These are phyloP conservation scores for Gracilariopsis chorda DNA, from an alignment of 23 red algal genomes.

Conservation along the genomic window DNA sequence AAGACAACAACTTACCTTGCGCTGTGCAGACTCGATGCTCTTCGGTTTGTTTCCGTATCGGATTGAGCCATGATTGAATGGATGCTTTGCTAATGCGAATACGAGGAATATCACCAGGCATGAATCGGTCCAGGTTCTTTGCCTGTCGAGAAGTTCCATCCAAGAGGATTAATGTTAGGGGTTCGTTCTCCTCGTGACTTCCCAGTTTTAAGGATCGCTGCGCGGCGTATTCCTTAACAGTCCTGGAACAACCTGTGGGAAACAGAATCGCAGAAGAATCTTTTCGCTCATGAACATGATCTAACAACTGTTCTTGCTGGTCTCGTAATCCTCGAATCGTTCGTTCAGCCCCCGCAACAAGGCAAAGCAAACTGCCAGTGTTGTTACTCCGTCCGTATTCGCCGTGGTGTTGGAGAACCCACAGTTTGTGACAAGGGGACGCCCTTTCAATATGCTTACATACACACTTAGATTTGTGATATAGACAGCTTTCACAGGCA, in stretches of 20 bases:
- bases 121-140: slow-evolving; percentile 54
- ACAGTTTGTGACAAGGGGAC: slow-evolving; percentile 13
- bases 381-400: slow-evolving; percentile 55
- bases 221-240: not conserved
- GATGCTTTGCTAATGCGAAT: slow-evolving; percentile 7
- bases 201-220: not conserved
- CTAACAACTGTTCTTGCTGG: not conserved
- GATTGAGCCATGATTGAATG: slow-evolving; percentile 28
- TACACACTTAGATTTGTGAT: slow-evolving; percentile 8
- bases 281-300: not conserved
- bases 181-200: not conserved
- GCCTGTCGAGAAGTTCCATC: slow-evolving; percentile 60
- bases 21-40: slow-evolving; percentile 55
- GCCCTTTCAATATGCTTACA: not conserved
- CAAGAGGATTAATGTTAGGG: slow-evolving; percentile 23
- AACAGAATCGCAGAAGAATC: slow-evolving; percentile 6
- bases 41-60: slow-evolving; percentile 49
- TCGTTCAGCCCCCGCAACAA: not conserved
- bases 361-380: slow-evolving; percentile 27
- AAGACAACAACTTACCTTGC: slow-evolving; percentile 26
- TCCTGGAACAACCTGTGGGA: not conserved
- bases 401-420: slow-evolving; percentile 39
- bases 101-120: slow-evolving; percentile 24
- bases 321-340: slow-evolving; percentile 44
- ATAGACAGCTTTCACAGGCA: slow-evolving; percentile 25